Base-by-base conservation (phyloP, 2,329 filamentous ascomycete species). In the Geoglossum cookeanum region DNA sequence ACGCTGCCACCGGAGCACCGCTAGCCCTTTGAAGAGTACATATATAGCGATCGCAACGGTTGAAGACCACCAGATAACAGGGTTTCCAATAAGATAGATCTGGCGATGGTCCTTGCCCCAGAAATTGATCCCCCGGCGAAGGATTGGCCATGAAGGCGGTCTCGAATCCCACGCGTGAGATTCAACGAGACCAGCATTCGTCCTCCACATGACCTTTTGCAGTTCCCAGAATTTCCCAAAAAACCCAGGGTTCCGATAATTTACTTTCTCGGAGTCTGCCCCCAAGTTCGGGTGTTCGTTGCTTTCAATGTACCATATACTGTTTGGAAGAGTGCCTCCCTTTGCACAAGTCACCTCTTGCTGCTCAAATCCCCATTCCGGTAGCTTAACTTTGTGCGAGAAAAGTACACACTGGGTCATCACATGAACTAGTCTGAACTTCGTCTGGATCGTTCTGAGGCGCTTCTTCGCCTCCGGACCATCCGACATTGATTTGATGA, bases 161-260 rank as follows among this genome's bases (percentile, higher is more conserved):
- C 92, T 86, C 52, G 92, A 97, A 69, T 98, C 92, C 92, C 94
- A 98, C 56, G 90, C 88, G 68, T 98, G 92, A 17, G 90, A 95
- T 66, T 98, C 92, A 30, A 92, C 87, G 54, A 98, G 80, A 48
- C 92, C 92, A 35, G 92, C 92, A 67, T 98, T 98, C 39, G 92
- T 98, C 65, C 79, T 89, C 92, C 92, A 98, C 92, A 98, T 98
- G 61, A 98, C 92, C 70, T 86, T 84, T 68, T 98, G 90, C 49
- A 98, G 78, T 72, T 98, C 92, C 81, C 85, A 89, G 75, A 98
- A 98, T 70, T 98, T 98, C 66, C 87, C 88, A 61, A 98, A 83
- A 79, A 98, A 98, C 32, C 91, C 89, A 13, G 91, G 92, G 64
- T 90, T 84, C 65, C 80, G 81, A 72, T 98, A 98, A 73, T 97